phyloP scores from a whole-genome alignment of 768 basidiomycete genomes.

The Rhizopogon salebrosus region DNA sequence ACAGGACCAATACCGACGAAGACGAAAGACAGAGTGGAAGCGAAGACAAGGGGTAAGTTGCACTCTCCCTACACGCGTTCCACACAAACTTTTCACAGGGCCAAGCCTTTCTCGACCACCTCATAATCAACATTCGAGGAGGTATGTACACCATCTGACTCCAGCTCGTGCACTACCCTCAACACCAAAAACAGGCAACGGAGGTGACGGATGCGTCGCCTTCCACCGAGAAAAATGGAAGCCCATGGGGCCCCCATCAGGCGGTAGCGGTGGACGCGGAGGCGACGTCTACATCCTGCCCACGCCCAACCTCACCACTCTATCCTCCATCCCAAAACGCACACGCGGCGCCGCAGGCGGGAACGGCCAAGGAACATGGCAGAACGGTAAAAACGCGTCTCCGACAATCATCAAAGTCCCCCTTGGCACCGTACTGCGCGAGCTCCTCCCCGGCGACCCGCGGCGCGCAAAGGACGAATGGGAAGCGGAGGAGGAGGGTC shows the following conservation, averaged over 20 bases:
- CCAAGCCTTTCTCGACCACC: slow-evolving; percentile 76
- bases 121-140: slow-evolving; percentile 71
- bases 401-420: slow-evolving; percentile 81
- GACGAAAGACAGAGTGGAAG: slow-evolving; percentile 70
- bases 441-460: slow-evolving; percentile 64
- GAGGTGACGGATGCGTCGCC: slow-evolving; percentile 88
- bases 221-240: slow-evolving; percentile 89
- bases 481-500: slow-evolving; percentile 64
- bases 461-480: slow-evolving; percentile 62
- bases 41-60: slow-evolving; percentile 58
- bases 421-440: slow-evolving; percentile 82
- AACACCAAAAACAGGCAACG: slow-evolving; percentile 50
- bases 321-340: slow-evolving; percentile 66
- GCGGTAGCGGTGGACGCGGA: slow-evolving; percentile 88
- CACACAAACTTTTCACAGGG: slow-evolving; percentile 38
- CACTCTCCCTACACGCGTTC: neutral
- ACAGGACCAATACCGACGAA: slow-evolving; percentile 24
- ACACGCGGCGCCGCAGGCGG: slow-evolving; percentile 62
- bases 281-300: slow-evolving; percentile 85
- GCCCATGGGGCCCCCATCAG: slow-evolving; percentile 84
- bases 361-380: slow-evolving; percentile 82
- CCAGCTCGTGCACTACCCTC: slow-evolving; percentile 1
- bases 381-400: slow-evolving; percentile 70
- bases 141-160: slow-evolving; percentile 38
- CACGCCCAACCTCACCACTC: slow-evolving; percentile 69